These are phyloP conservation scores for Hibiscus tridactylites DNA, from an alignment of 345 rosid genomes.

Conservation along the genomic window DNA sequence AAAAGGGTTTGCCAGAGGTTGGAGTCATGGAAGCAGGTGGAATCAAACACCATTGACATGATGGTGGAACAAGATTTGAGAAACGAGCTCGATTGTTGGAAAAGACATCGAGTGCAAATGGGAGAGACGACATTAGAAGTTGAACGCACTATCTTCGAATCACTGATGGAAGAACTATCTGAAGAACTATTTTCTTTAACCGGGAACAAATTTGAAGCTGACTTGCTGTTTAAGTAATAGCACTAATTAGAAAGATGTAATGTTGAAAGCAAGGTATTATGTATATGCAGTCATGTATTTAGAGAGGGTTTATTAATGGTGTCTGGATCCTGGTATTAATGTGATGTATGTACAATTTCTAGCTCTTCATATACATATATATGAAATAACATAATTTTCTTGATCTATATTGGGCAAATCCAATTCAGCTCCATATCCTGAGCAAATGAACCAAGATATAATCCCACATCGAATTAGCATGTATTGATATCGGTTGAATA, in stretches of 20 bases:
- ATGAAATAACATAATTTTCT: not conserved
- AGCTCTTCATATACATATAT: too few relatives aligned
- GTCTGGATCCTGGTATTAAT: not conserved
- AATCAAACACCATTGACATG: conserved; percentile 74
- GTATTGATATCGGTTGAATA: too few relatives aligned
- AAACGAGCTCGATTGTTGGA: conserved; percentile 40
- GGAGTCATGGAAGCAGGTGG: conserved; percentile 76
- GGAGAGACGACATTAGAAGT: conserved; percentile 40
- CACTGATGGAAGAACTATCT: conserved; percentile 49
- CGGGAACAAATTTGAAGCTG: conserved; percentile 5
- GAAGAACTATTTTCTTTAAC: conserved; percentile 29
- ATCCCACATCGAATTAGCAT: too few relatives aligned
- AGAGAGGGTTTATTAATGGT: conserved; percentile 4
- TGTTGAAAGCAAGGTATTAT: conserved; percentile 11
- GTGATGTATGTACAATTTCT: not conserved
- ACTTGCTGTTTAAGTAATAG: conserved; percentile 7
- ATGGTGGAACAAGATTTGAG: conserved; percentile 74
- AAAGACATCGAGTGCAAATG: conserved; percentile 28
- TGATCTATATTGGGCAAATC: too few relatives aligned
- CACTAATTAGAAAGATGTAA: not conserved
- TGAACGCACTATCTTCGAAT: conserved; percentile 40
- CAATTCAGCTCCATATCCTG: too few relatives aligned
- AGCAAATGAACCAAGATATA: too few relatives aligned
- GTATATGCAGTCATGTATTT: conserved; percentile 19
- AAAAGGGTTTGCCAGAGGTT: conserved; percentile 54